These are phyloP conservation scores for Warburgia ugandensis DNA, from an alignment of 164 flowering plant species.

Conservation along the genomic window DNA sequence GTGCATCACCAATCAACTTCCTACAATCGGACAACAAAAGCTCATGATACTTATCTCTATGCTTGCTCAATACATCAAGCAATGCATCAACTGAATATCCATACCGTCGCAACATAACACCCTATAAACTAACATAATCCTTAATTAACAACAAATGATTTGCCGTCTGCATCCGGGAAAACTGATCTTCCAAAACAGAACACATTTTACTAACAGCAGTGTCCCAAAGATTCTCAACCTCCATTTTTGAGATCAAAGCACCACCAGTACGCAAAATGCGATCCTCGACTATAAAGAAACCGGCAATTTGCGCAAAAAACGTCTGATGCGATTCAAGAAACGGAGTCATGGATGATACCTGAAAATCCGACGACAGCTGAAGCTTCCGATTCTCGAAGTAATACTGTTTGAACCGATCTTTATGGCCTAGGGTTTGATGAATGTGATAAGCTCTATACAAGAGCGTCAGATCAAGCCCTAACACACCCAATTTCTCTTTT, in stretches of 20 bases:
- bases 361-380: conserved; percentile 92
- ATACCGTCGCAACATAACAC: conserved; percentile 78
- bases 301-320: conserved; percentile 96
- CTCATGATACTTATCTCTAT: conserved; percentile 95
- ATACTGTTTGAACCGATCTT: conserved; percentile 78
- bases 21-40: conserved; percentile 83
- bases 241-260: conserved; percentile 63
- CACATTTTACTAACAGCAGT: conserved; percentile 96
- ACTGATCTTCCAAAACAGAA: conserved; percentile 94
- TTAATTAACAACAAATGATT: conserved; percentile 87
- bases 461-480: conserved; percentile 82
- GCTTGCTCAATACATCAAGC: conserved; percentile 88
- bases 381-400: conserved; percentile 90
- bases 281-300: conserved; percentile 94
- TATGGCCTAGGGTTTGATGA: conserved; percentile 78
- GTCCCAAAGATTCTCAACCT: conserved; percentile 95
- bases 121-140: conserved; percentile 92
- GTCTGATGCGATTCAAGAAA: conserved; percentile 98
- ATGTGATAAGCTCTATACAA: conserved; percentile 85
- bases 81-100: conserved; percentile 80
- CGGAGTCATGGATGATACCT: conserved; percentile 98
- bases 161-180: conserved; percentile 98
- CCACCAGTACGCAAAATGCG: conserved; percentile 85
- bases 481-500: conserved; percentile 25
- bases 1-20: conserved; percentile 73